Evolutionary conservation across 2,329 filamentous ascomycete genomes (phyloP), one percentile per base, ranked within the genome.

Genomic region (Zymoseptoria ardabiliae): DNA sequence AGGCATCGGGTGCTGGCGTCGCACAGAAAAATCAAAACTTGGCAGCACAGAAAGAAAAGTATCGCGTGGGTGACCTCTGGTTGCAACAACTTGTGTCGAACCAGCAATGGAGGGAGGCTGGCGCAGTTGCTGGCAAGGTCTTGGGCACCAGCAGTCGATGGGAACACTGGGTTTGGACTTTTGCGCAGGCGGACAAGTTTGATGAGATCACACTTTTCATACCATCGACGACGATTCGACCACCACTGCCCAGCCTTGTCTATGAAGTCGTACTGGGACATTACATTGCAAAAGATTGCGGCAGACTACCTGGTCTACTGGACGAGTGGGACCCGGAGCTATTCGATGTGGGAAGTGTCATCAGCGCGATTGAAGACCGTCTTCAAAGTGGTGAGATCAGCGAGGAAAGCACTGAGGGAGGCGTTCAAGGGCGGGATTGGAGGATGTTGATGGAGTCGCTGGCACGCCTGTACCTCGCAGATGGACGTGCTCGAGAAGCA

Each of bases 131-230:
- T 60, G 89, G 88, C 13, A 91, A 87, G 69, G 92, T 97, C 0
- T 79, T 99, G 1, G 85, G 85, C 50, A 90, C 87, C 1, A 85
- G 91, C 0, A 81, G 88, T 53, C 81, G 88, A 66, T 99, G 94
- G 94, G 92, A 97, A 75, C 90, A 95, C 68, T 97, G 93, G 91
- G 88, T 95, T 4, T 95, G 89, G 85, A 87, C 85, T 0, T 99
- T 99, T 75, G 90, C 91, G 7, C 88, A 91, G 49, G 88, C 89
- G 2, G 83, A 90, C 64, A 91, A 86, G 69, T 91, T 96, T 67
- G 90, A 97, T 71, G 92, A 96, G 67, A 96, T 99, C 61, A 88
- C 89, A 4, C 82, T 88, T 41, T 86, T 88, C 68, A 89, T 99
- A 28, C 94, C 94, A 0, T 85, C 84, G 1, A 82, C 86, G 56